Percentiles rank a stretch among this genome's conserved stretches.
Evolutionary conservation across 2,329 filamentous ascomycete species (phyloP).

Genomic region (Fusarium pseudoanthophilum): DNA sequence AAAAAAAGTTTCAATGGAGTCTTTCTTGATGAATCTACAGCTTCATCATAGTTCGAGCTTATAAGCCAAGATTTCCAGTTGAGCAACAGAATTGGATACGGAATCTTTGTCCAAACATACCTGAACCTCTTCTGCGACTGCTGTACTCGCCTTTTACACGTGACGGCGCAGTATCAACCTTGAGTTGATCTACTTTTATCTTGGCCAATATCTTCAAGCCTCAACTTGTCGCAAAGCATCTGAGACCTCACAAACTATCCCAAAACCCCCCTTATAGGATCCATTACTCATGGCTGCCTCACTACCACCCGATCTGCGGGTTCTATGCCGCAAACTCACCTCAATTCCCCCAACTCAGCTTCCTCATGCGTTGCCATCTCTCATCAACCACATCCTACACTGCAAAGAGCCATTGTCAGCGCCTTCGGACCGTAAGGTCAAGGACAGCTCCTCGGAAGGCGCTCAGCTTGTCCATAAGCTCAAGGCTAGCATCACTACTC

Average conservation of each 20-base stretch:
- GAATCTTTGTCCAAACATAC: neutral
- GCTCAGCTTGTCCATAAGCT: slow-evolving; percentile 82
- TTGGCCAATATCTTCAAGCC: slow-evolving; percentile 4
- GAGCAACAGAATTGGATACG: neutral
- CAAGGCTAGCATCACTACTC: slow-evolving; percentile 78
- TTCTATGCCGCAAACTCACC: slow-evolving; percentile 75
- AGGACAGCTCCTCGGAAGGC: slow-evolving; percentile 70
- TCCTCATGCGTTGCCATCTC: slow-evolving; percentile 75
- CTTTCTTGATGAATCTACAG: slow-evolving; percentile 19
- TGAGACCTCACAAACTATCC: slow-evolving; percentile 1
- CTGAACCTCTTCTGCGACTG: neutral
- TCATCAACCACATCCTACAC: slow-evolving; percentile 69
- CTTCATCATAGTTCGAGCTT: slow-evolving; percentile 21
- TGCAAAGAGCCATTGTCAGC: slow-evolving; percentile 72
- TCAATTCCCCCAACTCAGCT: slow-evolving; percentile 78
- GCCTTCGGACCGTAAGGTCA: slow-evolving; percentile 68
- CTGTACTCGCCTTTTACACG: neutral
- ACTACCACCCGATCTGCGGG: slow-evolving; percentile 67
- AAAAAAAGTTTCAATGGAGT: slow-evolving; percentile 43
- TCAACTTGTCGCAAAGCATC: slow-evolving; percentile 27
- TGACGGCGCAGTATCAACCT: slow-evolving; percentile 17
- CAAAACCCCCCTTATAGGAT: neutral
- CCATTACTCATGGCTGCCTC: slow-evolving; percentile 46
- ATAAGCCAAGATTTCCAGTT: slow-evolving; percentile 6
- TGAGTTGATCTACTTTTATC: slow-evolving; percentile 6